Percentiles rank a stretch among this genome's conserved stretches.
Evolutionary conservation across 129 eudicot species (phyloP).

Genomic region (Gnaphalium uliginosum): DNA sequence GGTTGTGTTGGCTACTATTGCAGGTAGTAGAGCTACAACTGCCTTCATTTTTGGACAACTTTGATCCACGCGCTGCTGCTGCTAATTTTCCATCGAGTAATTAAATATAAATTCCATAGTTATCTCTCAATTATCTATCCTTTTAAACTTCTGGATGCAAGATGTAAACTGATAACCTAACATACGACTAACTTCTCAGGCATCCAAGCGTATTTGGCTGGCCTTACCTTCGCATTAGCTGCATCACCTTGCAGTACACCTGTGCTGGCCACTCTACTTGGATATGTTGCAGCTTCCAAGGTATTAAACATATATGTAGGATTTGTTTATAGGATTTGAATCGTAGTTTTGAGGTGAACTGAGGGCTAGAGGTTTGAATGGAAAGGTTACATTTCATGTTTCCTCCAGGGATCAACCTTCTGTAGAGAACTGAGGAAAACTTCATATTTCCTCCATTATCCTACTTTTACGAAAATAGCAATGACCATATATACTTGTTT

Average conservation of each 20-base stretch:
- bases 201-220: conserved; percentile 98
- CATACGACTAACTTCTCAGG: conserved; percentile 44
- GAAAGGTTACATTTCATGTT: background rate
- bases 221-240: conserved; percentile 97
- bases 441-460: background rate
- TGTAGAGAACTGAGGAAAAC: background rate
- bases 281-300: conserved; percentile 92
- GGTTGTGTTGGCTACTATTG: conserved; percentile 22
- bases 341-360: background rate
- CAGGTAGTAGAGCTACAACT: conserved; percentile 91
- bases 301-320: conserved; percentile 35
- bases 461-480: background rate
- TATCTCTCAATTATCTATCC: background rate
- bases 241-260: conserved; percentile 99
- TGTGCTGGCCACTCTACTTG: conserved; percentile 91
- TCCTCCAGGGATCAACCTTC: background rate
- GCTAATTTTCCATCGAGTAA: conserved; percentile 96
- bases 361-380: background rate
- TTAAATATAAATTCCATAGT: background rate
- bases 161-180: conserved; percentile 1
- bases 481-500: too few species aligned
- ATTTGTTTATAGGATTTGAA: background rate
- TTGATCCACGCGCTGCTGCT: conserved; percentile 99
- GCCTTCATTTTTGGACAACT: conserved; percentile 91
- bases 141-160: background rate